Evolutionary conservation across 1,284 basidiomycete species (phyloP), one percentile per base, ranked within the genome.

Genomic region (Gastroboletus turbinatus): DNA sequence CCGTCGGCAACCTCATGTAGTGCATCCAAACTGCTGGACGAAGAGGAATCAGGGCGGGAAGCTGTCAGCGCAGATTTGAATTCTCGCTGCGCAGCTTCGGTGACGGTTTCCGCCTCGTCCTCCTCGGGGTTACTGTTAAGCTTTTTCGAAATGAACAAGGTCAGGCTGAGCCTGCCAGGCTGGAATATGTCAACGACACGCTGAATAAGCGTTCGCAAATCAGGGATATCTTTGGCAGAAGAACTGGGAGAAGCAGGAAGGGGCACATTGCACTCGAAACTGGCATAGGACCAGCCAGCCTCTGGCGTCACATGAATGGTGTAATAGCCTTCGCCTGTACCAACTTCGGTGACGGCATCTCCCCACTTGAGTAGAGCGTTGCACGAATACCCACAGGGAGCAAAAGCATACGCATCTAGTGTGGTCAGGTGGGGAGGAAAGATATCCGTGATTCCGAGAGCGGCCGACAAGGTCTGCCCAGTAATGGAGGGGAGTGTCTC

Each of bases 251-350:
- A 66, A 32, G 74, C 67, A 27, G 81, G 76, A 23, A 96, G 81
- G 4, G 93, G 92, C n/a, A 98, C 86, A 74, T 99, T 99, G 76
- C 94, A 97, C 76, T 99, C 97, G 76, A 99, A 99, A 64, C 90
- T 93, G 49, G 97, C 97, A 73, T 97, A 99, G 47, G 94, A 96
- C 87, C 93, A 98, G 56, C 92, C 96, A 63, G 91, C 87, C 74
- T 99, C 97, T 33, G 97, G 97, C 0, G 97, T 99, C 52, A 99
- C 97, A 73, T 99, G 97, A 59, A 99, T 96, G 9, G 95, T 99
- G 74, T 94, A 98, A 76, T 99, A 99, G 32, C 95, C 93, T 69
- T 96, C 94, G 23, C 84, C 83, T 16, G 58, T 63, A 8, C 56
- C 59, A 16, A 43, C 51, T 29, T 61, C 53, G 14, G 69, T 57